Percentiles rank a stretch among this genome's conserved stretches.
Conservation (phyloP, 2,329 filamentous ascomycete species). For the Colletotrichum cordylinicola region DNA sequence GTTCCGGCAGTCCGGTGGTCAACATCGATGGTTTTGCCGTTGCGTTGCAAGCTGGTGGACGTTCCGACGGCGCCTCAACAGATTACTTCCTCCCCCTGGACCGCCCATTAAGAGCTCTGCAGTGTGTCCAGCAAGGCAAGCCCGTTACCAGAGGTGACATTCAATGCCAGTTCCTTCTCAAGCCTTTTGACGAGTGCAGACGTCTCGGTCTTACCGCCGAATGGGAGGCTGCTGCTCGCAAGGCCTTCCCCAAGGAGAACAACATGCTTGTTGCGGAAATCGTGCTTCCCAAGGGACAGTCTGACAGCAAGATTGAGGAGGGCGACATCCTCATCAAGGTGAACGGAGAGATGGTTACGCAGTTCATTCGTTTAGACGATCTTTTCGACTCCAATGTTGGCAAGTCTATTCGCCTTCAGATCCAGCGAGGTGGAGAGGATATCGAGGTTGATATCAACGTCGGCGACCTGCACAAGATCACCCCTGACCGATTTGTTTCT, state of each 20-base stretch:
- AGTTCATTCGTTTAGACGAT: conserved; percentile 90
- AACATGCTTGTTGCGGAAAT: conserved; percentile 98
- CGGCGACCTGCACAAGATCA: conserved; percentile 91
- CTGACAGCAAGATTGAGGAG: conserved; percentile 85
- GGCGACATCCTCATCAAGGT: conserved; percentile 94
- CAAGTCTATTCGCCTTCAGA: conserved; percentile 75
- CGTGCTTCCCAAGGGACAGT: conserved; percentile 88
- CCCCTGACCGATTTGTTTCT: conserved; percentile 92
- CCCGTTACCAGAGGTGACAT: conserved; percentile 92
- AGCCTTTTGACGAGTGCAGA: conserved; percentile 96
- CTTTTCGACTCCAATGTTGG: conserved; percentile 90
- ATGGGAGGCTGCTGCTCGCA: conserved; percentile 86
- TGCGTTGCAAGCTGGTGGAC: conserved; percentile 90
- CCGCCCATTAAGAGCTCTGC: conserved; percentile 83
- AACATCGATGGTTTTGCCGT: conserved; percentile 93
- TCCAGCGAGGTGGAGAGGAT: conserved; percentile 89
- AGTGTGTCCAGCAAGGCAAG: conserved; percentile 80
- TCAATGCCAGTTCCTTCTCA: conserved; percentile 95
- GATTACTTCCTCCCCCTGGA: conserved; percentile 97
- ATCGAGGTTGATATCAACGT: conserved; percentile 85
- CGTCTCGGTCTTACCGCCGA: conserved; percentile 83
- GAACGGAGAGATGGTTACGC: conserved; percentile 90
- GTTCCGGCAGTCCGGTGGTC: conserved; percentile 97
- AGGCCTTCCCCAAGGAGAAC: conserved; percentile 88
- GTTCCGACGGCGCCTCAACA: conserved; percentile 93